These are phyloP conservation scores for Epichloe bromicola DNA, from an alignment of 2,329 filamentous ascomycete genomes.

Conservation along the genomic window DNA sequence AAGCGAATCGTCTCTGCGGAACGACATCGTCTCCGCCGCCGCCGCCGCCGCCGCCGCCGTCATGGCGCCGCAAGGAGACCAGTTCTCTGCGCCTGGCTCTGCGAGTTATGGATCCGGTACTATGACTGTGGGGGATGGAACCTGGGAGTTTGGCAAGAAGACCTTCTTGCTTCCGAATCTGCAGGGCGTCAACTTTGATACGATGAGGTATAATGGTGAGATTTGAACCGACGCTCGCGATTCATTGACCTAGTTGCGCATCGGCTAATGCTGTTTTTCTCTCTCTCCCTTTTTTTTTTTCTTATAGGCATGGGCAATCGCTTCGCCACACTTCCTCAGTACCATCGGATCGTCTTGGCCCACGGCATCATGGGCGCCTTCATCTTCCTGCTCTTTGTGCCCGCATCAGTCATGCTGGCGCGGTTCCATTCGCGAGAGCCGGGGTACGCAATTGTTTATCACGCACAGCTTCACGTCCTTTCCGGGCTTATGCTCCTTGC, in stretches of 20 bases:
- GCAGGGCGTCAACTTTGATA: conserved; percentile 63
- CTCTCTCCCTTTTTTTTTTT: neutral
- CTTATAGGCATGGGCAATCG: conserved; percentile 65
- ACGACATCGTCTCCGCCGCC: neutral
- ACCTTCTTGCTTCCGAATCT: conserved; percentile 69
- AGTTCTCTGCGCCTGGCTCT: conserved; percentile 56
- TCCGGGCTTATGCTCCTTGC: conserved; percentile 55
- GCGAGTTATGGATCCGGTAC: conserved; percentile 61
- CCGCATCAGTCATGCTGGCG: conserved; percentile 58
- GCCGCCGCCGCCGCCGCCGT: conserved; percentile 29
- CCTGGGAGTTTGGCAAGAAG: conserved; percentile 68
- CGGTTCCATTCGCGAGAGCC: conserved; percentile 55
- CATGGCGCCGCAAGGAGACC: conserved; percentile 47
- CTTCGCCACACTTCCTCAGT: conserved; percentile 55
- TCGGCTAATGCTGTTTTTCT: neutral
- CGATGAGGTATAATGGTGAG: conserved; percentile 72
- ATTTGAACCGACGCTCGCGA: neutral
- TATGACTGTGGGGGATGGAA: conserved; percentile 65
- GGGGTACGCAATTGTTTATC: conserved; percentile 50
- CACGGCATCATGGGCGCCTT: conserved; percentile 62
- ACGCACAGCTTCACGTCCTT: conserved; percentile 62
- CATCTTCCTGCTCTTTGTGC: conserved; percentile 62
- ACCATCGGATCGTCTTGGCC: conserved; percentile 55
- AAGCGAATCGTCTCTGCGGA: neutral
- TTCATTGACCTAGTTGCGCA: neutral